These are phyloP conservation scores for Calonectria pauciramosa DNA, from an alignment of 2,329 filamentous ascomycete genomes.

Conservation along the genomic window DNA sequence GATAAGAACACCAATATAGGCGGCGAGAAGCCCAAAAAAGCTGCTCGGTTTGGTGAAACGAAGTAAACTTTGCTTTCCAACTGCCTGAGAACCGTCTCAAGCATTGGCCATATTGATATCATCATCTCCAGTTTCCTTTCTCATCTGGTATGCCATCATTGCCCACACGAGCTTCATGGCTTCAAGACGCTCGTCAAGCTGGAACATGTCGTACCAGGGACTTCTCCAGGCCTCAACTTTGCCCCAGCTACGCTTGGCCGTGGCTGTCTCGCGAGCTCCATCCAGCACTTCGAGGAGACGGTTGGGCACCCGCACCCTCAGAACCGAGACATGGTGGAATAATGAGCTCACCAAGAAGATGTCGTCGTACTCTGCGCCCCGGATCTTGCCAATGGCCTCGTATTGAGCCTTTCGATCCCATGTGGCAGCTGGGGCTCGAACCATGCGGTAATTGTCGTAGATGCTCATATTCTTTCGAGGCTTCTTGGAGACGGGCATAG, in stretches of 20 bases:
- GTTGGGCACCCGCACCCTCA: constrained; percentile 71
- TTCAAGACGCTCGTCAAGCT: constrained; percentile 65
- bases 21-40: neutral
- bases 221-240: constrained; percentile 69
- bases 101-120: constrained; percentile 49
- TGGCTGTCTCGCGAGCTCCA: constrained; percentile 56
- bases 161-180: constrained; percentile 72
- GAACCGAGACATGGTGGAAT: constrained; percentile 72
- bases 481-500: constrained; percentile 57
- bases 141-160: constrained; percentile 73
- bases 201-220: constrained; percentile 73
- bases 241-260: constrained; percentile 60
- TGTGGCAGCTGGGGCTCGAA: constrained; percentile 67
- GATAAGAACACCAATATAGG: neutral
- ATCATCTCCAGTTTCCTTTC: constrained; percentile 49
- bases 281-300: constrained; percentile 66
- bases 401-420: constrained; percentile 75
- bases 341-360: constrained; percentile 72
- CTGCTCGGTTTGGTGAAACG: neutral
- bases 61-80: neutral
- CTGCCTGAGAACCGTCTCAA: neutral
- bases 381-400: constrained; percentile 66
- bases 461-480: constrained; percentile 68
- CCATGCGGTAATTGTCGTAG: constrained; percentile 75
- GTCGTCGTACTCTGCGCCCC: constrained; percentile 67